These are phyloP conservation scores for Mrakia blollopis DNA, from an alignment of 768 basidiomycete species.

Conservation along the genomic window DNA sequence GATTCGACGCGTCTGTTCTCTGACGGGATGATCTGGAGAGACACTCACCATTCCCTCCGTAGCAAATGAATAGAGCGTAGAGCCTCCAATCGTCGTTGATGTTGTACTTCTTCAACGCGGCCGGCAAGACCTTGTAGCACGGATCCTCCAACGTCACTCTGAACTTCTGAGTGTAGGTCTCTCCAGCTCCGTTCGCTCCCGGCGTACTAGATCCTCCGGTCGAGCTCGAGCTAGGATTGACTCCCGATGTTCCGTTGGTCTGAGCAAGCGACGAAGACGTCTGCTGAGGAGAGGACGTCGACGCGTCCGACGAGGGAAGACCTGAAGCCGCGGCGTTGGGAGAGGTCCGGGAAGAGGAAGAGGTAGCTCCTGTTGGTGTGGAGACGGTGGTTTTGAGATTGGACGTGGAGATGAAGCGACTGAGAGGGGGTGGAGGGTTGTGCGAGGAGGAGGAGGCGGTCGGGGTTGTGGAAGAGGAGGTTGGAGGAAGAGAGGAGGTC, in stretches of 20 bases:
- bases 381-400: slow-evolving; percentile 16
- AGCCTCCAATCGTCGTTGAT: slow-evolving; percentile 99
- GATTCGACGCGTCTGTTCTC: not conserved
- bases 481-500: slow-evolving; percentile 34
- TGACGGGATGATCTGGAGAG: too few relatives aligned
- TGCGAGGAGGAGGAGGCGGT: slow-evolving; percentile 1
- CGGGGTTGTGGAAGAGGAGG: not conserved
- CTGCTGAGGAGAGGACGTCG: not conserved
- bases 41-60: slow-evolving; percentile 77
- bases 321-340: slow-evolving; percentile 2
- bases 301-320: not conserved
- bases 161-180: slow-evolving; percentile 57
- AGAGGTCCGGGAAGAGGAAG: not conserved
- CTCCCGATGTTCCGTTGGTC: not conserved
- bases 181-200: slow-evolving; percentile 16
- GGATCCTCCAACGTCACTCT: slow-evolving; percentile 97
- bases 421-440: slow-evolving; percentile 34
- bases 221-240: not conserved
- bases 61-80: slow-evolving; percentile 99
- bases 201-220: slow-evolving; percentile 27
- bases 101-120: slow-evolving; percentile 96
- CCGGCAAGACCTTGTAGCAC: slow-evolving; percentile 96
- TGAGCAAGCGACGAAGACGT: not conserved
- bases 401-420: slow-evolving; percentile 32
- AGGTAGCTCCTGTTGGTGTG: not conserved